Evolutionary conservation across 1,139 yeast genomes (phyloP).

Genomic region (Debaryomyces udenii): DNA sequence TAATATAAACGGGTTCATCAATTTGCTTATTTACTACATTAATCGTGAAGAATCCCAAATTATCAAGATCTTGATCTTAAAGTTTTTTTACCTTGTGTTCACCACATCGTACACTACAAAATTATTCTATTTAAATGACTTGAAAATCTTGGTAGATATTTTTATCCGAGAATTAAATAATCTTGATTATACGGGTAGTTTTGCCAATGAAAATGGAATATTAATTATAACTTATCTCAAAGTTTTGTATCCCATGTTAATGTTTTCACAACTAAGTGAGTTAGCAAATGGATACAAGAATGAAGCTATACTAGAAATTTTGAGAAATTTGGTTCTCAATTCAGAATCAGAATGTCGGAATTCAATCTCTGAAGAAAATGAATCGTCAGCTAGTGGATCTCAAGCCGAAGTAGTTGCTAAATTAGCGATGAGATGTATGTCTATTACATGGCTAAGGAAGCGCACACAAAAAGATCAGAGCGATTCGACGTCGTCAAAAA

Average conservation of each 20-base stretch:
- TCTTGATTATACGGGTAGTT: slow-evolving; percentile 43
- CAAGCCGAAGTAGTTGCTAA: slow-evolving; percentile 51
- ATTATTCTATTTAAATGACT: slow-evolving; percentile 78
- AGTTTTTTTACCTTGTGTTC: slow-evolving; percentile 73
- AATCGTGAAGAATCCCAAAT: slow-evolving; percentile 78
- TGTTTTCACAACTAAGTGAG: slow-evolving; percentile 62
- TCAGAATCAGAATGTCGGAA: slow-evolving; percentile 15
- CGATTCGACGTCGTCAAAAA: neutral
- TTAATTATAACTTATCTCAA: slow-evolving; percentile 76
- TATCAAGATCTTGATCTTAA: slow-evolving; percentile 76
- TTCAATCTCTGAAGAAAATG: slow-evolving; percentile 12
- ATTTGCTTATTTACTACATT: slow-evolving; percentile 54
- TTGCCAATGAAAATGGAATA: slow-evolving; percentile 52
- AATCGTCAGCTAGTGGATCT: slow-evolving; percentile 15
- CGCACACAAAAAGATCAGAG: neutral
- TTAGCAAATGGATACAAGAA: slow-evolving; percentile 57
- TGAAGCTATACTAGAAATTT: slow-evolving; percentile 52
- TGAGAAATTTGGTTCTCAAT: slow-evolving; percentile 48
- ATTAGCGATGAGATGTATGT: slow-evolving; percentile 64
- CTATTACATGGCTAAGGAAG: slow-evolving; percentile 56
- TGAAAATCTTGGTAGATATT: slow-evolving; percentile 84
- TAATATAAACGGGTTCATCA: slow-evolving; percentile 40
- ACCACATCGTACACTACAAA: slow-evolving; percentile 68
- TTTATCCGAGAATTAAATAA: slow-evolving; percentile 77
- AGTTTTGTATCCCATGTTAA: slow-evolving; percentile 71